phyloP scores from a whole-genome alignment of 1,139 yeast genomes.

The Torulaspora globosa region DNA sequence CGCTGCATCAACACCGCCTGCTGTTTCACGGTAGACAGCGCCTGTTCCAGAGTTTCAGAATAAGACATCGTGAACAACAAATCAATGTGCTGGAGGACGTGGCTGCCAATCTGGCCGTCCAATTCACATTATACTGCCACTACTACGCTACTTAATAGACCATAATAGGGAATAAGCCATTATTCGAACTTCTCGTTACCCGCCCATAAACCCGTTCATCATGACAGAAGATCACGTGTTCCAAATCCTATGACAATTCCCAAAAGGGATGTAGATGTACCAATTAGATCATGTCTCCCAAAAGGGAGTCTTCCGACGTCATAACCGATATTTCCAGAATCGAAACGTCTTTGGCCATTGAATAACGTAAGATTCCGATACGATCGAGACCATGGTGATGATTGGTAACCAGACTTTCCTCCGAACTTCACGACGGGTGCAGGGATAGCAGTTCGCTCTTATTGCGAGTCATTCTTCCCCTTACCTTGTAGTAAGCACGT shows the following conservation, averaged over 20 bases:
- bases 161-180: not conserved
- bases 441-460: not conserved
- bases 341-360: not conserved
- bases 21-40: slow-evolving; percentile 47
- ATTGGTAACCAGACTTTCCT: not conserved
- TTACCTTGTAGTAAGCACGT: not conserved
- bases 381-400: not conserved
- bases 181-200: not conserved
- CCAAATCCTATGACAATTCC: too few species aligned
- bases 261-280: not conserved
- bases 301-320: not conserved
- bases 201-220: not conserved
- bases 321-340: too few species aligned
- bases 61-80: slow-evolving; percentile 24
- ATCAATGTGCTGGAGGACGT: not conserved
- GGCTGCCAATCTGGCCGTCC: not conserved
- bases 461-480: too few species aligned
- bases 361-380: not conserved
- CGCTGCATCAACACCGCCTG: slow-evolving; percentile 76
- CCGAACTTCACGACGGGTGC: not conserved
- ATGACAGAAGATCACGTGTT: too few species aligned
- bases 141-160: too few species aligned
- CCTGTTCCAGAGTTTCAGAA: slow-evolving; percentile 31
- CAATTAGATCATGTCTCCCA: not conserved
- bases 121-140: not conserved